Evolutionary conservation across 2,329 filamentous ascomycete genomes (phyloP), one percentile per base, ranked within the genome.

Genomic region (Capronia americana): DNA sequence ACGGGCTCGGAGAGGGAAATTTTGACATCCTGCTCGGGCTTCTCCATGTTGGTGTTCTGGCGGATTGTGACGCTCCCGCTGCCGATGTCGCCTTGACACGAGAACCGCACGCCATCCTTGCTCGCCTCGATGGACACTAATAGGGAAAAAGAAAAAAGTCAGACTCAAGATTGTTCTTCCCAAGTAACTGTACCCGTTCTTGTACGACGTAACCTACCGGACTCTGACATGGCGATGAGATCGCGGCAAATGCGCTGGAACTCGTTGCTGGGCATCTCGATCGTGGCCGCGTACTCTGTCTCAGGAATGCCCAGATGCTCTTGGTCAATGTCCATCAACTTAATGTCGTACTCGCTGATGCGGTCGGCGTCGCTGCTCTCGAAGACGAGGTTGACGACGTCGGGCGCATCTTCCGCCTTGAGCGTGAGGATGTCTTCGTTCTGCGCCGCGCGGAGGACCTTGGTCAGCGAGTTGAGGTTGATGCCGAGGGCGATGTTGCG

Each of bases 241-340:
- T 99, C 96, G 70, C 91, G 89, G 83, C 92, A 96, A 80, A 99
- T 99, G 74, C 93, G 90, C 82, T 92, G 90, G 82, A 99, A 98
- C 82, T 99, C 95, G 56, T 84, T 79, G 38, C 91, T 88, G 14
- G 95, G 94, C 92, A 99, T 93, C 62, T 87, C 84, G 71, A 99
- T 92, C 20, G 91, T 95, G 56, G 95, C 91, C 46, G 93, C 91
- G 77, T 99, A 99, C 76, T 99, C 95, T n/a, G 96, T 99, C 75
- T 99, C 94, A 17, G 95, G 95, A 75, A 99, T 99, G 70, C 95
- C 95, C 81, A 99, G 84, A 80, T 99, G 95, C 86, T 99, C 95
- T 84, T 99, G 96, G 82, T 99, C 95, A 80, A 99, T 99, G 79
- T 99, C 95, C 95, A 99, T 99, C 79, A 99, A 89, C 87, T 99